Evolutionary conservation across 352 stramenopile genomes (phyloP), one percentile per base, ranked within the genome.

Genomic region (Pythium plurisporium): DNA sequence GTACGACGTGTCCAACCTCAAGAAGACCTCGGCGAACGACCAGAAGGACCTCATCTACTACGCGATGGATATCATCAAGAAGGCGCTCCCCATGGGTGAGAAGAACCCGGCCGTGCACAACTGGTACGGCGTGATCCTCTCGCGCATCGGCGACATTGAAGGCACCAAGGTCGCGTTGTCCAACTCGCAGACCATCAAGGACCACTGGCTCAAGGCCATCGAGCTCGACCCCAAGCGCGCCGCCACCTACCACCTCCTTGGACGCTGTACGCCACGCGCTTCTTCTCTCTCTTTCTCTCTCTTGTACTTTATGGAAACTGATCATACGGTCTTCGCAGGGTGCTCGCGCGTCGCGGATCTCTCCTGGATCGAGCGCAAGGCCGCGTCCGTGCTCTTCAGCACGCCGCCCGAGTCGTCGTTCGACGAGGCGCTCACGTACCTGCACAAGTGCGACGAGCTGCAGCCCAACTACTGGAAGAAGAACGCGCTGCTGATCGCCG

Each of bases 111-210:
- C 78, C 22, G 73, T 93, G 40, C 83, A 95, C 70, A 93, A 91
- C 64, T 95, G 85, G 85, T 87, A 74, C 46, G 85, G 85, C 51
- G 90, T 95, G 61, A 89, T 93, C 27, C 50, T 93, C 46, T 93
- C 83, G 31, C 83, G 79, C 25, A 76, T 95, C 47, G 85, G 85
- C 19, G 82, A 93, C 67, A 91, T 91, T 59, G 83, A 93, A 77
- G 85, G 83, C 65, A 89, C 83, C 53, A 94, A 95, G 60, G 82
- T 81, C 15, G 73, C 79, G 31, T 85, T 95, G 49, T 72, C 83
- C 60, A 94, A 92, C 66, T 91, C 86, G 55, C 87, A 75, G 65
- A 73, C 72, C 29, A 89, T 95, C 71, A 89, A 89, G 56, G 70
- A 67, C 44, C 79, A 90, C 69, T 94, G 78, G 77, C 79, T 90